Percentiles rank a stretch among this genome's conserved stretches.
phyloP scores from a whole-genome alignment of 1,284 basidiomycete genomes.

The Marasmius tenuissimus region DNA sequence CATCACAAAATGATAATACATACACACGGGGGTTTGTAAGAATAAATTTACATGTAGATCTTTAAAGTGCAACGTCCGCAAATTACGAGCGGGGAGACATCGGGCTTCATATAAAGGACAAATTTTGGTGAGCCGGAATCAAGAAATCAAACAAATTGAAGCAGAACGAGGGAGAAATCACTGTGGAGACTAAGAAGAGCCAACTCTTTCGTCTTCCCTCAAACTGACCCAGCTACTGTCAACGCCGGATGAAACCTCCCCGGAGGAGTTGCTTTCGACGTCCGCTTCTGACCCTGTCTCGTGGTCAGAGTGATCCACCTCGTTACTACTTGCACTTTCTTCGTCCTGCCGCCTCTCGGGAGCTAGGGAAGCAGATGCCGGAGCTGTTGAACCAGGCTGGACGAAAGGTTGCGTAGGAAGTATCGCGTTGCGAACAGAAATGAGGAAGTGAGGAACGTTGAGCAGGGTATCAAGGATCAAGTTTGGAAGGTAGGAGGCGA shows the following conservation, averaged over 20 bases:
- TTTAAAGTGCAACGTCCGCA: too few relatives aligned
- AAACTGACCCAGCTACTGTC: constrained; percentile 72
- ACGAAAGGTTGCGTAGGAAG: constrained; percentile 48
- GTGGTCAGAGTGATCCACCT: constrained; percentile 22
- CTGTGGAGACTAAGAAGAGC: background rate
- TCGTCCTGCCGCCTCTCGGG: constrained; percentile 19
- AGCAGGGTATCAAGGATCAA: constrained; percentile 64
- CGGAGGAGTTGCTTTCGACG: constrained; percentile 56
- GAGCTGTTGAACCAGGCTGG: constrained; percentile 21
- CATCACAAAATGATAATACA: too few relatives aligned
- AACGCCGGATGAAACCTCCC: constrained; percentile 37
- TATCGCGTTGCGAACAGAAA: constrained; percentile 60
- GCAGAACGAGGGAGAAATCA: too few relatives aligned
- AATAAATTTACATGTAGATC: too few relatives aligned
- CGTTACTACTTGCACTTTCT: constrained; percentile 29
- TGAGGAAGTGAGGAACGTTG: constrained; percentile 63
- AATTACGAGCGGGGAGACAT: too few relatives aligned
- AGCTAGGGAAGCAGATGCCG: constrained; percentile 15
- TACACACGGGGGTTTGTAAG: too few relatives aligned
- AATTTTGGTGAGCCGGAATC: too few relatives aligned
- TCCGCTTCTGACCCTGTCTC: constrained; percentile 63
- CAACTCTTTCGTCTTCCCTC: constrained; percentile 20
- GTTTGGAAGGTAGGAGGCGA: constrained; percentile 70
- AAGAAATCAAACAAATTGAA: too few relatives aligned
- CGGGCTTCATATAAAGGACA: too few relatives aligned